A percentile compares a stretch with the other conserved stretches of the same genome.
Conservation (phyloP, 2,329 filamentous ascomycete species). For the Sporothrix sp. region DNA sequence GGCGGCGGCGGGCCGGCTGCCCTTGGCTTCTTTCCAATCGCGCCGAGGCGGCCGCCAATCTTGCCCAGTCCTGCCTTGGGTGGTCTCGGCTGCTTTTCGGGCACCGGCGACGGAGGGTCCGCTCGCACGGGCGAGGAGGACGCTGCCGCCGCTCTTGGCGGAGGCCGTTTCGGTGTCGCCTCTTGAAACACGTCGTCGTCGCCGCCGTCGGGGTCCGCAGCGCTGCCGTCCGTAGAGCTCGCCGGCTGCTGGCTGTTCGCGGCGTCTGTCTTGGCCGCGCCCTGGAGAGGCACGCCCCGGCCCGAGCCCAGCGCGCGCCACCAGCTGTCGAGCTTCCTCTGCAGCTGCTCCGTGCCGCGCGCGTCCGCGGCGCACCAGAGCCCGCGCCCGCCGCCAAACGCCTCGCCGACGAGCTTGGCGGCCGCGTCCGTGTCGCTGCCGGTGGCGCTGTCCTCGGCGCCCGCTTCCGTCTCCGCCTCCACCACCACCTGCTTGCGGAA, state of each 20-base stretch:
- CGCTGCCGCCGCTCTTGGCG: no score
- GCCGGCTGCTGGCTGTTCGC: neutral
- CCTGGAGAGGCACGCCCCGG: slow-evolving; percentile 19
- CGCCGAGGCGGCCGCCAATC: slow-evolving; percentile 12
- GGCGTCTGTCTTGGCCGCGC: slow-evolving; percentile 6
- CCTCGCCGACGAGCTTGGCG: slow-evolving; percentile 26
- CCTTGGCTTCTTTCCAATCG: slow-evolving; percentile 32
- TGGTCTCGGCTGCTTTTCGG: neutral
- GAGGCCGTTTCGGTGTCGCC: neutral
- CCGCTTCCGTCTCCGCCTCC: neutral
- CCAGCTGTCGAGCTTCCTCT: slow-evolving; percentile 36
- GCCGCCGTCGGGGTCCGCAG: neutral
- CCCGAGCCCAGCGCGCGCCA: slow-evolving; percentile 35
- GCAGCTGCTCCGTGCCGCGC: slow-evolving; percentile 4
- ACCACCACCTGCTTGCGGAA: slow-evolving; percentile 27
- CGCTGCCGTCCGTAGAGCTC: no score
- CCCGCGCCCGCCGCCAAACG: slow-evolving; percentile 30
- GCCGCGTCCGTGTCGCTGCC: slow-evolving; percentile 16
- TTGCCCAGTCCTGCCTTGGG: slow-evolving; percentile 1
- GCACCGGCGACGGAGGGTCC: no score
- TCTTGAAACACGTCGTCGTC: slow-evolving; percentile 1
- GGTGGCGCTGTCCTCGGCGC: neutral
- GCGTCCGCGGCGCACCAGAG: slow-evolving; percentile 22
- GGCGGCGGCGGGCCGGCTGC: slow-evolving; percentile 40
- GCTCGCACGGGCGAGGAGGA: no score